Percentiles rank a stretch among this genome's conserved stretches.
phyloP scores from a whole-genome alignment of 192 early-diverging fungal genomes.

The Backusella tuberculispora region DNA sequence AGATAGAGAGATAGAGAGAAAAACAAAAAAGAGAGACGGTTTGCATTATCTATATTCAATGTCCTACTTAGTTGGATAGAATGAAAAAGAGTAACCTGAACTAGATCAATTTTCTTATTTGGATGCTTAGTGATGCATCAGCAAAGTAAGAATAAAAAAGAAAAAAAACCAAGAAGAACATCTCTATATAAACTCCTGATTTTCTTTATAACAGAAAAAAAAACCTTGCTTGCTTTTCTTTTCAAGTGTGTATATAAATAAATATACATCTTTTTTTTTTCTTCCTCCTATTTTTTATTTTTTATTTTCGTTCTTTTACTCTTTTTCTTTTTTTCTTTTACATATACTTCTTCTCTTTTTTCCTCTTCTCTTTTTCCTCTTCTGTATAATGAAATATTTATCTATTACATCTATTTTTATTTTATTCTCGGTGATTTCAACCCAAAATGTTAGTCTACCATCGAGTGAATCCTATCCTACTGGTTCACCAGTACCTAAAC shows the following conservation, averaged over 20 bases:
- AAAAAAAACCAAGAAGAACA: neutral
- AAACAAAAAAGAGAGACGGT: neutral
- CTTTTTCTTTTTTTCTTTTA: neutral
- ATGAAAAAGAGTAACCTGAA: neutral
- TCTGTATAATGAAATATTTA: neutral
- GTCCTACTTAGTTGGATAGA: too few relatives aligned
- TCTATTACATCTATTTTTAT: neutral
- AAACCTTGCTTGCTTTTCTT: neutral
- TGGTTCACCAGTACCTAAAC: conserved; percentile 41
- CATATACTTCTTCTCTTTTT: neutral
- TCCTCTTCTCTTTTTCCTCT: neutral
- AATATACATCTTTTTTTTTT: neutral
- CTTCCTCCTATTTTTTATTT: neutral
- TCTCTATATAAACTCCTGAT: neutral
- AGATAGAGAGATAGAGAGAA: neutral
- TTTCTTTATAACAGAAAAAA: neutral
- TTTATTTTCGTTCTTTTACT: too few relatives aligned
- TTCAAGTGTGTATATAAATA: neutral
- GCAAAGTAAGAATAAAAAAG: too few relatives aligned
- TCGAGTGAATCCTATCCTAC: conserved; percentile 42
- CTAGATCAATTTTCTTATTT: neutral
- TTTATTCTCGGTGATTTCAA: neutral
- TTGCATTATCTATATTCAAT: too few relatives aligned
- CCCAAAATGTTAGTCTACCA: neutral
- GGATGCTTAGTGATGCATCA: conserved; percentile 13